These are phyloP conservation scores for Tieghemostelium lacteum DNA, from an alignment of 78 protist genomes.

Conservation along the genomic window DNA sequence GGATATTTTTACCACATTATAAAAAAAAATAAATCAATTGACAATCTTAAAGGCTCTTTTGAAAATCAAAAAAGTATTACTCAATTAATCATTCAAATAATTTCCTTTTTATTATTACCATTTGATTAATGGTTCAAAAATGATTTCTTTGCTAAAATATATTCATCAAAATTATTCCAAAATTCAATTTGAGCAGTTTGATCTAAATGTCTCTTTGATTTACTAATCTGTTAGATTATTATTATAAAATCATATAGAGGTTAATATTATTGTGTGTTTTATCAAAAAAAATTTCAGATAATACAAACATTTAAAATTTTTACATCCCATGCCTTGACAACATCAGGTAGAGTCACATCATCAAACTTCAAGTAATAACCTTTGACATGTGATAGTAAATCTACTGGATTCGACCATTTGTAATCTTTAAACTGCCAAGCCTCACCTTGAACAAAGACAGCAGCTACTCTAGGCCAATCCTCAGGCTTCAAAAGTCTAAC, in stretches of 20 bases:
- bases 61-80: too few relatives aligned
- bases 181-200: constrained; percentile 61
- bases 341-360: constrained; percentile 46
- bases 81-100: too few relatives aligned
- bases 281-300: not conserved
- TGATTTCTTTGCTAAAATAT: constrained; percentile 24
- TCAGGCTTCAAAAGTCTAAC: constrained; percentile 49
- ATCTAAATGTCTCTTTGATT: constrained; percentile 72
- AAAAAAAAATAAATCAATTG: too few relatives aligned
- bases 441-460: constrained; percentile 79
- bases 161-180: constrained; percentile 75
- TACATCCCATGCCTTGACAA: constrained; percentile 77
- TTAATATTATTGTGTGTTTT: not conserved
- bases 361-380: constrained; percentile 55
- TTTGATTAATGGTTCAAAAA: constrained; percentile 70
- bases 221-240: constrained; percentile 29
- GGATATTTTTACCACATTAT: too few relatives aligned
- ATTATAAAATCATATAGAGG: not conserved
- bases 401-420: constrained; percentile 60
- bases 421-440: constrained; percentile 82
- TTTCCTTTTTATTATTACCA: too few relatives aligned
- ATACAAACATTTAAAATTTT: constrained; percentile 58
- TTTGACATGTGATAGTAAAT: constrained; percentile 39
- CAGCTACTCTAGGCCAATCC: constrained; percentile 68
- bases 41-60: too few relatives aligned